These are phyloP conservation scores for Margaritispora aquatica DNA, from an alignment of 495 filamentous ascomycete species.

Conservation along the genomic window DNA sequence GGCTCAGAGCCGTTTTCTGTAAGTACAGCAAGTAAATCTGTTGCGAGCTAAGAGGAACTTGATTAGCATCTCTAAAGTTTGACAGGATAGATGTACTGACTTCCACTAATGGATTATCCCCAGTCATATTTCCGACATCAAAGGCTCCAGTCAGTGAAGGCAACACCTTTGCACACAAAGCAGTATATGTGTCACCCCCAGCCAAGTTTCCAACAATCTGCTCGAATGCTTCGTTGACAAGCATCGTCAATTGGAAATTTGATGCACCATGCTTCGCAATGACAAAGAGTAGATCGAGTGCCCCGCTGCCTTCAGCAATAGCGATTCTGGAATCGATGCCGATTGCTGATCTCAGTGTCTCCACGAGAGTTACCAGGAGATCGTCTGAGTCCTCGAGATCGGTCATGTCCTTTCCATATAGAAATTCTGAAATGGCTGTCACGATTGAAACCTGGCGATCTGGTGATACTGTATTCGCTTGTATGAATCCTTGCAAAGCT, in stretches of 20 bases:
- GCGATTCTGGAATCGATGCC: conserved; percentile 67
- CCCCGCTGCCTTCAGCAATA: conserved; percentile 54
- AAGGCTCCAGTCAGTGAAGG: conserved; percentile 84
- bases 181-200: conserved; percentile 62
- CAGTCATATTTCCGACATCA: conserved; percentile 77
- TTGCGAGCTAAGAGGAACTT: conserved; percentile 49
- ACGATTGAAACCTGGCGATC: conserved; percentile 69
- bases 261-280: conserved; percentile 80
- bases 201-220: conserved; percentile 68
- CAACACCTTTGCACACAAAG: conserved; percentile 80
- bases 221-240: conserved; percentile 87
- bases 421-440: conserved; percentile 66
- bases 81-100: background rate
- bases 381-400: conserved; percentile 85
- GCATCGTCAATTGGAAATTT: conserved; percentile 78
- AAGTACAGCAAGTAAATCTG: conserved; percentile 75
- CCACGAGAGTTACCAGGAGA: conserved; percentile 80
- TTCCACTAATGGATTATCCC: conserved; percentile 65
- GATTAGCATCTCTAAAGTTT: background rate
- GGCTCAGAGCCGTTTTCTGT: conserved; percentile 76
- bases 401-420: conserved; percentile 69
- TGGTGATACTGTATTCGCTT: conserved; percentile 41
- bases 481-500: conserved; percentile 76
- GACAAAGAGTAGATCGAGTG: conserved; percentile 81
- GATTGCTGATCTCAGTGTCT: conserved; percentile 80